Conservation (phyloP, 177 flowering plant species). For the Vitis hybrid region DNA sequence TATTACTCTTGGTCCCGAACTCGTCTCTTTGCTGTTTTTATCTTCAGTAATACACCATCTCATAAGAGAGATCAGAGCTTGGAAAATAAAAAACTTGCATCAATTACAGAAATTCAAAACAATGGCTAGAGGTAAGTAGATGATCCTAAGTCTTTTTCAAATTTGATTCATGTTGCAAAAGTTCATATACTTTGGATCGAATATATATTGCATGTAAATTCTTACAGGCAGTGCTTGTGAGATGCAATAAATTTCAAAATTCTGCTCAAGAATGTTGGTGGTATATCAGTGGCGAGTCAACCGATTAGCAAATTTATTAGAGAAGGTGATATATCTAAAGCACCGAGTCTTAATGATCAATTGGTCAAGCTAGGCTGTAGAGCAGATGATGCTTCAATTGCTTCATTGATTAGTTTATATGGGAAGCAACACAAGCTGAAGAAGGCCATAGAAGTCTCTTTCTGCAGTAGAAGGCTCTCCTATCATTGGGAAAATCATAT, state of each 20-base stretch:
- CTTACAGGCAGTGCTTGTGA: constrained; percentile 1
- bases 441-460: constrained; percentile 51
- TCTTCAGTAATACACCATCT: no score
- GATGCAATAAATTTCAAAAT: constrained; percentile 33
- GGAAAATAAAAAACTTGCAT: no score
- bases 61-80: no score
- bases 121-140: no score
- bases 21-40: no score
- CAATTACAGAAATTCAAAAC: no score
- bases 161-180: no score
- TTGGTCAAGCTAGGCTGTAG: constrained; percentile 41
- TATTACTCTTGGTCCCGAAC: no score
- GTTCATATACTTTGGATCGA: no score
- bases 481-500: constrained; percentile 26
- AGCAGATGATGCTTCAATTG: constrained; percentile 49
- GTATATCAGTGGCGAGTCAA: constrained; percentile 51
- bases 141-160: no score
- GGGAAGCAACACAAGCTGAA: constrained; percentile 51
- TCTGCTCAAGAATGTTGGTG: constrained; percentile 48
- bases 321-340: constrained; percentile 62
- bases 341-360: constrained; percentile 43
- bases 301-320: constrained; percentile 48
- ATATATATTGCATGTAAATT: no score
- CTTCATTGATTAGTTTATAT: constrained; percentile 60
- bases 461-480: constrained; percentile 29